These are phyloP conservation scores for Fusarium albidum DNA, from an alignment of 2,329 filamentous ascomycete genomes.

Conservation along the genomic window DNA sequence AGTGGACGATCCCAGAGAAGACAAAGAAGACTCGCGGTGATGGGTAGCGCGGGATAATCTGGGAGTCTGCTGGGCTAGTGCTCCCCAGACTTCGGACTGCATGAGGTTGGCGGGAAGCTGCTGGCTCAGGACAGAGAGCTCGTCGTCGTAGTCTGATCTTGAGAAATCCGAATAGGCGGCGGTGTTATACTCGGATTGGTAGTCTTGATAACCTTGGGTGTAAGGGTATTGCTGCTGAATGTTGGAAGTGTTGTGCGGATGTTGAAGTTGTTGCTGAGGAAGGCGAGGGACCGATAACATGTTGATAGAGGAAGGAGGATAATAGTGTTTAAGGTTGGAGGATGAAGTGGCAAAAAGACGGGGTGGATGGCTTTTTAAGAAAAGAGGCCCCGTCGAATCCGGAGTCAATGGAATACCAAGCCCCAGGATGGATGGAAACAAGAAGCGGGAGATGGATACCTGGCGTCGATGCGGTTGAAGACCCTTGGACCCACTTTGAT, in stretches of 20 bases:
- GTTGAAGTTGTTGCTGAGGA: constrained; percentile 38
- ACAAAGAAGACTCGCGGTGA: constrained; percentile 68
- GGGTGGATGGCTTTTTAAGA: constrained; percentile 39
- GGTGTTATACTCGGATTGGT: constrained; percentile 32
- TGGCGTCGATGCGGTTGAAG: constrained; percentile 18
- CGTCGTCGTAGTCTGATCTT: constrained; percentile 35
- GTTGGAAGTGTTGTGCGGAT: constrained; percentile 41
- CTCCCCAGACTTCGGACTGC: constrained; percentile 54
- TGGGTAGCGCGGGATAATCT: constrained; percentile 55
- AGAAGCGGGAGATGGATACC: constrained; percentile 30
- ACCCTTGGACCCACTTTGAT: constrained; percentile 28
- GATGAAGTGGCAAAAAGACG: constrained; percentile 36
- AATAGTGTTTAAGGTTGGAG: constrained; percentile 35
- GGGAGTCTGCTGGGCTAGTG: constrained; percentile 48
- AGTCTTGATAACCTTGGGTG: constrained; percentile 29
- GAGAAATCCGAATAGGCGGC: constrained; percentile 27
- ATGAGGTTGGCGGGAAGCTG: constrained; percentile 44
- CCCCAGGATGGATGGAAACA: constrained; percentile 26
- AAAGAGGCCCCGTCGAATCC: constrained; percentile 22
- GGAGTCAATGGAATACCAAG: constrained; percentile 16
- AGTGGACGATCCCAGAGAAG: constrained; percentile 65
- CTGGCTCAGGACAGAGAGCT: constrained; percentile 38
- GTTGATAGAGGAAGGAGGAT: constrained; percentile 30
- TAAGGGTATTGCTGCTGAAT: constrained; percentile 27
- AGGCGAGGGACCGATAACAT: constrained; percentile 44